Evolutionary conservation across 2,329 filamentous ascomycete species (phyloP), one percentile per base, ranked within the genome.

Genomic region (Knufia fluminis): DNA sequence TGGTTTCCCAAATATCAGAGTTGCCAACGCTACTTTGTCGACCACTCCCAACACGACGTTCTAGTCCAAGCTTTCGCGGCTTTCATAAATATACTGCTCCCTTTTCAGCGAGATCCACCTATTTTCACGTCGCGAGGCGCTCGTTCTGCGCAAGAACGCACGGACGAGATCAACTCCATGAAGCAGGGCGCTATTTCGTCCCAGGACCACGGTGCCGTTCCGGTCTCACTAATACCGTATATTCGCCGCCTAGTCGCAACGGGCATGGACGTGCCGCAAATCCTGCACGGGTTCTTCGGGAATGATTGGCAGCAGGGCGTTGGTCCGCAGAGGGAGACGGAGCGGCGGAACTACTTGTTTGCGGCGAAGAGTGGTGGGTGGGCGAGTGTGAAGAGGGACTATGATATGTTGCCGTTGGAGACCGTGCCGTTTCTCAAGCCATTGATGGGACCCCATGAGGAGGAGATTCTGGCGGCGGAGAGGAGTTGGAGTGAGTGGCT

Each of bases 211-310:
- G 63, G 66, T 2, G 62, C 66, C 8, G 64, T 61, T 10, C 61
- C 64, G 57, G 75, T 90, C 40, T 88, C 86, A 1, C 73, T 96
- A 9, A 78, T 92, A 3, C 91, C 92, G 0, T 98, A 94, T 65
- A 83, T 97, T 54, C 83, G 91, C 28, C 86, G 92, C 14, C 77
- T 97, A 1, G 82, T 97, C 41, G 87, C 87, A 14, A 97, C 91
- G 0, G 91, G 90, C 1, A 92, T 94, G 71, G 92, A 97, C 65
- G 82, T 82, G 35, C 82, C 85, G 0, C 82, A 82, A 0, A 83
- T 97, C n/a, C 72, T 98, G 52, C 87, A 95, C 62, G 89, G 89
- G 9, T 95, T 96, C 71, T 98, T 97, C 60, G 92, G 92, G n/a
- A 86, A 96, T 56, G 85, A 94, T 63, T 98, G 90, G 86, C 68